Conservation (phyloP, 257 asterid species). For the Cynanchum wilfordii region DNA sequence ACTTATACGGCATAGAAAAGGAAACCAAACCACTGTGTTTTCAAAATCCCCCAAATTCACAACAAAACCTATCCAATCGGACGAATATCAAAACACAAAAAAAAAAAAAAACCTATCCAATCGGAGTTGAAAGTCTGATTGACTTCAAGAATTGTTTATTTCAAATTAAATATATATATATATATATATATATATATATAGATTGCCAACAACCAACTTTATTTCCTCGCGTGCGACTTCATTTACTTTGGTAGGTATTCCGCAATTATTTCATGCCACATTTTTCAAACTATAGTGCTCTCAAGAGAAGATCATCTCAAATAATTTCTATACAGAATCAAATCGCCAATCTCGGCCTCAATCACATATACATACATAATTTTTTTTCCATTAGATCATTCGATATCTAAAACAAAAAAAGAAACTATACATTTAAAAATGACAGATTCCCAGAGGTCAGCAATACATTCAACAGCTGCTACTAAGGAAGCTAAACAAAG, state of each 20-base stretch:
- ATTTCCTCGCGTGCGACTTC: slow-evolving; percentile 5
- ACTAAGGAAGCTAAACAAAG: slow-evolving; percentile 11
- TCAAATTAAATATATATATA: no score
- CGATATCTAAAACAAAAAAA: neutral
- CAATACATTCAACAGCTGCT: slow-evolving; percentile 24
- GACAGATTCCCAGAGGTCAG: slow-evolving; percentile 11
- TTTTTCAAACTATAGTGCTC: neutral
- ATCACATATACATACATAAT: neutral
- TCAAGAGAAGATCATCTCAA: neutral
- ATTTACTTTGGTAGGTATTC: neutral
- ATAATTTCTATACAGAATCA: neutral
- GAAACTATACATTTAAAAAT: slow-evolving; percentile 30
- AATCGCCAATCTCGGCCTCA: neutral
- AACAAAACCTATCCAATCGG: neutral
- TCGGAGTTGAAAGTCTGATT: neutral
- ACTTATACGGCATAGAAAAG: slow-evolving; percentile 1
- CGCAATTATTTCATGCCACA: neutral
- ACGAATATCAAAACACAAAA: no score
- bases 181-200: neutral
- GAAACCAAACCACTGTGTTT: neutral
- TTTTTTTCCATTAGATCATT: no score
- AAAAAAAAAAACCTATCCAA: neutral
- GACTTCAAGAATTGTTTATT: neutral
- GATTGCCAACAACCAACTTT: slow-evolving; percentile 5
- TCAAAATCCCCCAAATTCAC: neutral